Evolutionary conservation across 2,329 filamentous ascomycete species (phyloP).

Genomic region (Fusarium sp.): DNA sequence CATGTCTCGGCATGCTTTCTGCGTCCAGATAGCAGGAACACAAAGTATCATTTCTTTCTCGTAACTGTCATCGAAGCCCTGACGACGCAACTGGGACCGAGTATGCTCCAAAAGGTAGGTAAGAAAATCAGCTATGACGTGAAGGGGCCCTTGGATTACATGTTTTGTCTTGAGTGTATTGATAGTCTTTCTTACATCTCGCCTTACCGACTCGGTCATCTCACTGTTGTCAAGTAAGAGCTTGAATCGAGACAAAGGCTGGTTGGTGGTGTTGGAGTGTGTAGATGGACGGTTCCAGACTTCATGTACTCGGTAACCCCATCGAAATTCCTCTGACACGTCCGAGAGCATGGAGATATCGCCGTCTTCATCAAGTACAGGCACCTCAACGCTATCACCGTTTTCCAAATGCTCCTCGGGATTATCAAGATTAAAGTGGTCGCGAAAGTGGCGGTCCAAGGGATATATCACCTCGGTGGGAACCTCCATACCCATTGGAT

Average conservation of each 20-base stretch:
- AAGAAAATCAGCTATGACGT: not conserved
- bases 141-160: rapidly evolving
- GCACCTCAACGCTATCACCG: rapidly evolving
- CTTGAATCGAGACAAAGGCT: not conserved
- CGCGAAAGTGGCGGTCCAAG: not conserved
- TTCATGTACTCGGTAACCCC: not conserved
- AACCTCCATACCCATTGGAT: not conserved
- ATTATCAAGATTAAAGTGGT: not conserved
- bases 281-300: not conserved
- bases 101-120: not conserved
- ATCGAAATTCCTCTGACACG: rapidly evolving
- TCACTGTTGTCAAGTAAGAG: not conserved
- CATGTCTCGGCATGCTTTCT: not conserved
- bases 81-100: rapidly evolving
- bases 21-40: not conserved
- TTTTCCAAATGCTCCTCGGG: not conserved
- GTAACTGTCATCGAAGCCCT: not conserved
- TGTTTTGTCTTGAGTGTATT: rapidly evolving
- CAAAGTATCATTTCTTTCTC: not conserved
- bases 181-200: rapidly evolving
- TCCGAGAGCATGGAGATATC: not conserved
- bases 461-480: not conserved
- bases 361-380: rapidly evolving
- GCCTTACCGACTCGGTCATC: rapidly evolving
- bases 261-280: not conserved